These are phyloP conservation scores for Phyllosticta capitalensis DNA, from an alignment of 2,329 filamentous ascomycete genomes.

Conservation along the genomic window DNA sequence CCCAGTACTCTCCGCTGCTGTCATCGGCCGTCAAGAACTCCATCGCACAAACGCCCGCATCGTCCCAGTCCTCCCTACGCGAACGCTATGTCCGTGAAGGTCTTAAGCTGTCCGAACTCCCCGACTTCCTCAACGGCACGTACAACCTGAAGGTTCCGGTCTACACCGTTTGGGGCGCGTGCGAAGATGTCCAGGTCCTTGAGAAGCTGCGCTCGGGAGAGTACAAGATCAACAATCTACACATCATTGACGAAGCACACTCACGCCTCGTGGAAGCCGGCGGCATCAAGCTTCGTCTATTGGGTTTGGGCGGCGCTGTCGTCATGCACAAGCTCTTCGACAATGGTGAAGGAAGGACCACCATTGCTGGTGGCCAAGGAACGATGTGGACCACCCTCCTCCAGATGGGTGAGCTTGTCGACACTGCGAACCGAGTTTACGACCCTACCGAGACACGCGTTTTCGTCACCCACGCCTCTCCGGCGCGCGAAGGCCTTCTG, in stretches of 20 bases:
- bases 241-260: constrained; percentile 97
- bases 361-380: constrained; percentile 93
- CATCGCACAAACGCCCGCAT: constrained; percentile 57
- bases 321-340: constrained; percentile 99
- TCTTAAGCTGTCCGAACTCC: constrained; percentile 84
- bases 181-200: constrained; percentile 92
- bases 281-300: constrained; percentile 86
- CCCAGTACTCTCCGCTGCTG: constrained; percentile 93
- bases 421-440: constrained; percentile 96
- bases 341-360: constrained; percentile 94
- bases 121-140: constrained; percentile 77
- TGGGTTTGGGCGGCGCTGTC: constrained; percentile 89
- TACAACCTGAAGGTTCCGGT: constrained; percentile 92
- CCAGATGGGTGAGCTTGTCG: constrained; percentile 96
- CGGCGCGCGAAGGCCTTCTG: constrained; percentile 87
- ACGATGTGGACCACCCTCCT: constrained; percentile 99
- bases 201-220: constrained; percentile 96
- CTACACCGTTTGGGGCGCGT: constrained; percentile 98
- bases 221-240: constrained; percentile 94
- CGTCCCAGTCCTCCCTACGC: constrained; percentile 56
- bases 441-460: constrained; percentile 95
- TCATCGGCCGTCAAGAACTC: constrained; percentile 61
- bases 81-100: constrained; percentile 71
- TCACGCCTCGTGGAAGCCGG: constrained; percentile 91
- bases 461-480: constrained; percentile 94